Percentiles rank a stretch among this genome's conserved stretches.
These are phyloP conservation scores for apple (Malus domestica) DNA, from an alignment of 306 rosid genomes.

Conservation along the genomic window ASM211411v1 NC_041797.1:2339001-2339500, in stretches of 20 bases:
- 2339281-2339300: conserved; percentile 7
- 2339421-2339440: conserved; percentile 13
- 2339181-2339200: conserved; percentile 86
- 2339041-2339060: conserved; percentile 97
- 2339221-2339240: conserved; percentile 91
- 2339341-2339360: conserved; percentile 81
- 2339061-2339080: conserved; percentile 91
- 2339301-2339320: conserved; percentile 28
- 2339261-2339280: not conserved
- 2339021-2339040: conserved; percentile 29
- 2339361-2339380: conserved; percentile 84
- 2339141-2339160: conserved; percentile 66
- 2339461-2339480: not conserved
- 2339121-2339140: conserved; percentile 59
- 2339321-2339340: conserved; percentile 34
- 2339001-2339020: not conserved
- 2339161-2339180: conserved; percentile 70
- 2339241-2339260: conserved; percentile 79
- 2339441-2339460: conserved; percentile 1
- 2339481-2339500: conserved; percentile 8
- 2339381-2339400: conserved; percentile 81
- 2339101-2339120: conserved; percentile 68
- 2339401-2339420: conserved; percentile 60
- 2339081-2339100: conserved; percentile 96
- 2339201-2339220: conserved; percentile 75